Evolutionary conservation across 139 green algal species (phyloP).

Genomic region (Edaphochlamys debaryana): DNA sequence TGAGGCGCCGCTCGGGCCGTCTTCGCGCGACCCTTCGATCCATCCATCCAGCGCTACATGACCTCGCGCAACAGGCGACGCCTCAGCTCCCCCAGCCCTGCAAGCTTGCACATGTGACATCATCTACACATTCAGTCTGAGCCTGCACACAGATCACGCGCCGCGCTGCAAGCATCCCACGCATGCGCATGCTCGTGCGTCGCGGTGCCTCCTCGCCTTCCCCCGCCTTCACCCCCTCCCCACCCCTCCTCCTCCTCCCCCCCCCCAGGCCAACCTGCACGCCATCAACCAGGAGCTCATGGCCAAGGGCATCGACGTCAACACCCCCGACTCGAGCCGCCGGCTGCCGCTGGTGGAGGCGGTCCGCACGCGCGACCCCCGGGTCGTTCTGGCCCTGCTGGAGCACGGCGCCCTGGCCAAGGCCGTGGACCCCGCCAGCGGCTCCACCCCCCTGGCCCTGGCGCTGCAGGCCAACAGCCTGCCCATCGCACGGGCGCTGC

Average conservation of each 20-base stretch:
- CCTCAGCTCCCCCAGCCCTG: background rate
- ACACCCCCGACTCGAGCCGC: constrained; percentile 28
- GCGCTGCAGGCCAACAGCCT: constrained; percentile 24
- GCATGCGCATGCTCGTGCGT: too few species aligned
- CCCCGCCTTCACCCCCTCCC: too few species aligned
- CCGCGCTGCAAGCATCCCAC: too few species aligned
- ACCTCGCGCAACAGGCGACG: background rate
- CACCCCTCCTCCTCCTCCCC: background rate
- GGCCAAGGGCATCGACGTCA: constrained; percentile 29
- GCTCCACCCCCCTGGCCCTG: constrained; percentile 11
- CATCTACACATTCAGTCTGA: background rate
- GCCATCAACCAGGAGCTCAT: constrained; percentile 33
- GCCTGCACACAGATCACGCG: too few species aligned
- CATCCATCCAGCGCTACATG: background rate
- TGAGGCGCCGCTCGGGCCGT: background rate
- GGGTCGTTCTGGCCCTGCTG: constrained; percentile 3
- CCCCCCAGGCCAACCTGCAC: constrained; percentile 25
- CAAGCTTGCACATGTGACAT: background rate
- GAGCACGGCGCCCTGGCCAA: constrained; percentile 34
- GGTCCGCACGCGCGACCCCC: constrained; percentile 2
- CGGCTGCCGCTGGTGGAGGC: constrained; percentile 47
- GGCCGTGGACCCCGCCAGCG: constrained; percentile 21
- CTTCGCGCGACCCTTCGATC: too few species aligned
- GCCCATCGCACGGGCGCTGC: constrained; percentile 44
- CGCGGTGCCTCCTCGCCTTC: background rate